Evolutionary conservation across 495 filamentous ascomycete species (phyloP).

Genomic region (Oleoguttula mirabilis): DNA sequence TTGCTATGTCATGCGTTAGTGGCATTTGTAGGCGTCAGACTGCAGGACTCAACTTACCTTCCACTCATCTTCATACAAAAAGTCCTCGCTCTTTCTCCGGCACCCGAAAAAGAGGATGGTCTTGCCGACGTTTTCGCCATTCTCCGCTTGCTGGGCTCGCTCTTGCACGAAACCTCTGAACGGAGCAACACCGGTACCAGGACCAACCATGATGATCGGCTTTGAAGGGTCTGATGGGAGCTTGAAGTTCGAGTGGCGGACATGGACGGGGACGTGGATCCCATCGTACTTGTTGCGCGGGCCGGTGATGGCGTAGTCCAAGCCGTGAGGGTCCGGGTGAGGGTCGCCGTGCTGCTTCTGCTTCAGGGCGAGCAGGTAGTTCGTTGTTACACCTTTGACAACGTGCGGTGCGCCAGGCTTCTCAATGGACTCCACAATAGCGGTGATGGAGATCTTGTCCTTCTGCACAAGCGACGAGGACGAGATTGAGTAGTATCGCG

Average conservation of each 20-base stretch:
- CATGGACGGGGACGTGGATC: constrained; percentile 87
- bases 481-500: constrained; percentile 98
- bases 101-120: constrained; percentile 94
- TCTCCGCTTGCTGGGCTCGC: constrained; percentile 64
- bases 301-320: constrained; percentile 79
- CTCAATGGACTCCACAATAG: constrained; percentile 74
- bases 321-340: constrained; percentile 69
- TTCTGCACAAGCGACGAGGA: constrained; percentile 91
- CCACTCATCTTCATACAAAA: constrained; percentile 85
- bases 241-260: constrained; percentile 98
- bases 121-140: constrained; percentile 75
- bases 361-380: constrained; percentile 92
- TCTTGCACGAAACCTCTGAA: constrained; percentile 95
- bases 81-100: constrained; percentile 73
- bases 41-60: constrained; percentile 51
- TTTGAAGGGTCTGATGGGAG: constrained; percentile 88
- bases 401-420: constrained; percentile 68
- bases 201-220: constrained; percentile 91
- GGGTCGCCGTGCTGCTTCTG: constrained; percentile 92
- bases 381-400: constrained; percentile 90
- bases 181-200: constrained; percentile 92
- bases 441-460: constrained; percentile 86
- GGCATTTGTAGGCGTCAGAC: neutral
- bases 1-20: constrained; percentile 39
- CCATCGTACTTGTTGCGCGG: constrained; percentile 96